Evolutionary conservation across 164 flowering plant species (phyloP), one percentile per base, ranked within the genome.

Genomic region (Dillenia suffruticosa): DNA sequence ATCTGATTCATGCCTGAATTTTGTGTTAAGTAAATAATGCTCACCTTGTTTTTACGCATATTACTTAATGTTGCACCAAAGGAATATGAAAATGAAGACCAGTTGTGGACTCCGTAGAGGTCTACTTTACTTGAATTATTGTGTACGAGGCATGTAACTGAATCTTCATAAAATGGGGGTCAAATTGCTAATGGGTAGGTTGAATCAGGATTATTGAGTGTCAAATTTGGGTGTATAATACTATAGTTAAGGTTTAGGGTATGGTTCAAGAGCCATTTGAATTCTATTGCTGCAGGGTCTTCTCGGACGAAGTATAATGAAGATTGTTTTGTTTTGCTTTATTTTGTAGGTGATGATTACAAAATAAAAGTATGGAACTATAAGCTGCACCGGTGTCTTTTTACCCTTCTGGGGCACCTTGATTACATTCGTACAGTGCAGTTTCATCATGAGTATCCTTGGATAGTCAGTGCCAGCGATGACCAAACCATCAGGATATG

Each of bases 381-480:
- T 65, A 78, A 81, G 74, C 52, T 74, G 69, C 78, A 78, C 56
- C 66, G 76, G 49, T 78, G 84, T 63, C 60, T 81, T 19, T 81
- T 81, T 70, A 78, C 84, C 47, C 84, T 81, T 64, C 82, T 81
- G 51, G 82, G 84, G 32, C 84, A 81, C 63, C 82, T 76, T 59
- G 84, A 81, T 69, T 78, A 81, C 64, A 81, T 81, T n/a, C 76
- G 84, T 17, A 81, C 84, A 7, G 84, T 81, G 55, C 78, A 81
- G 52, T 81, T 81, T 64, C 82, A 81, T 65, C 76, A 76, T 51
- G 82, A 78, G 60, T 62, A 61, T 63, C 84, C 82, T 17, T 81
- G 84, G 84, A 81, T 81, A 50, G 80, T 81, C 46, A 81, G 84
- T 76, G 78, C 84, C 1, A 78, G 84, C 74, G 82, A 81, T 70